Conservation (phyloP, 139 green algal genomes). For the Microglena sp. region DNA sequence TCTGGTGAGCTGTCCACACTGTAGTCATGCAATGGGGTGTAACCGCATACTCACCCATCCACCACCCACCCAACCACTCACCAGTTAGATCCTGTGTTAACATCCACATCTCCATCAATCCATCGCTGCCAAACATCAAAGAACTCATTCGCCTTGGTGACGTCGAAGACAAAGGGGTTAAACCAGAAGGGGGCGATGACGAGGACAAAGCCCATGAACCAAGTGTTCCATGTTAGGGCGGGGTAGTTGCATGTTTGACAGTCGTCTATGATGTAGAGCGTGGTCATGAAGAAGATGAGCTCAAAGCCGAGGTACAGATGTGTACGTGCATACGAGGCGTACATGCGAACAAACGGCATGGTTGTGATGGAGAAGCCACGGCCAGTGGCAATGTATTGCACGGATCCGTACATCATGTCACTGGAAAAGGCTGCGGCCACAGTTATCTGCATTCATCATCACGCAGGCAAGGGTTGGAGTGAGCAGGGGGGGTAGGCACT, state of each 20-base stretch:
- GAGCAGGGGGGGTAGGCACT: background rate
- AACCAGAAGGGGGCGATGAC: conserved; percentile 38
- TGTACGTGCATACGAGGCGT: conserved; percentile 20
- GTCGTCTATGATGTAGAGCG: conserved; percentile 23
- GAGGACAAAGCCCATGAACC: conserved; percentile 28
- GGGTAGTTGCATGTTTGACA: conserved; percentile 21
- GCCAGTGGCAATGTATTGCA: conserved; percentile 21
- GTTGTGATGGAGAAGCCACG: conserved; percentile 39
- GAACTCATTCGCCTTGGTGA: conserved; percentile 30
- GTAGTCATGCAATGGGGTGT: too few species aligned
- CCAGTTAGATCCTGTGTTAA: conserved; percentile 29
- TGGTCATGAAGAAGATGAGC: conserved; percentile 27
- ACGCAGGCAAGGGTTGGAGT: background rate
- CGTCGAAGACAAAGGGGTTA: conserved; percentile 37
- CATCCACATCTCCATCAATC: conserved; percentile 39
- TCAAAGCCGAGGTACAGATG: conserved; percentile 41
- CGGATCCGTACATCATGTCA: conserved; percentile 29
- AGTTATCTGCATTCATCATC: too few species aligned
- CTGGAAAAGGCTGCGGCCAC: conserved; percentile 12
- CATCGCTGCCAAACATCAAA: conserved; percentile 28
- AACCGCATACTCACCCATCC: too few species aligned
- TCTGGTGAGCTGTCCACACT: too few species aligned
- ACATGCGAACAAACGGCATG: conserved; percentile 37
- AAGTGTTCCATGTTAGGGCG: conserved; percentile 28
- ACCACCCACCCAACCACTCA: too few species aligned